Percentiles rank a stretch among this genome's conserved stretches.
Evolutionary conservation across 2,329 filamentous ascomycete species (phyloP).

Genomic region (Dryadomyces quercus-mongolicae): DNA sequence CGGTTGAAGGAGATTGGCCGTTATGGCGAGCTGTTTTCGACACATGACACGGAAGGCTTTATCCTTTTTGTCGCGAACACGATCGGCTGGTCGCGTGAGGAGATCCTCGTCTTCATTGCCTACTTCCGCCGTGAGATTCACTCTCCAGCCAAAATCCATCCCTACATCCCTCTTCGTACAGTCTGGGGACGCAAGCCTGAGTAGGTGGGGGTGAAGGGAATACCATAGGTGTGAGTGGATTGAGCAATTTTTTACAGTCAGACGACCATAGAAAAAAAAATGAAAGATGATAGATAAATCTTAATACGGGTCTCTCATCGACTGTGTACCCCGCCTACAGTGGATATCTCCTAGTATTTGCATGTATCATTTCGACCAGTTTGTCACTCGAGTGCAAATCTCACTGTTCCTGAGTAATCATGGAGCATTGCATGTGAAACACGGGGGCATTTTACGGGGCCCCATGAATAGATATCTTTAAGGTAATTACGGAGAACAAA

Average conservation of each 20-base stretch:
- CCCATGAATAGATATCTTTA: too few relatives aligned
- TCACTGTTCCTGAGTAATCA: too few relatives aligned
- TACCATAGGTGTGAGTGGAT: too few relatives aligned
- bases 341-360: too few relatives aligned
- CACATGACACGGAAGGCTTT: slow-evolving; percentile 9
- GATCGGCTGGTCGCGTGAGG: slow-evolving; percentile 10
- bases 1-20: slow-evolving; percentile 18
- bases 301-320: too few relatives aligned
- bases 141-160: slow-evolving; percentile 8
- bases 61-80: slow-evolving; percentile 8
- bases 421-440: too few relatives aligned
- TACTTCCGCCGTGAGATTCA: slow-evolving; percentile 10
- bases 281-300: background rate
- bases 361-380: too few relatives aligned
- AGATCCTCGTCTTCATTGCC: slow-evolving; percentile 8
- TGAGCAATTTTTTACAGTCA: background rate
- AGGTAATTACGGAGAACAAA: too few relatives aligned
- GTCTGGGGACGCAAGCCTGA: slow-evolving; percentile 8
- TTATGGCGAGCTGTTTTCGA: slow-evolving; percentile 3
- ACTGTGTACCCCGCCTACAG: too few relatives aligned
- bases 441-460: too few relatives aligned
- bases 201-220: background rate
- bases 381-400: too few relatives aligned
- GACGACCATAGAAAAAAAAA: background rate
- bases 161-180: slow-evolving; percentile 5